Evolutionary conservation across 2,329 filamentous ascomycete species (phyloP), one percentile per base, ranked within the genome.

Genomic region (Aspergillus fumigatus): DNA sequence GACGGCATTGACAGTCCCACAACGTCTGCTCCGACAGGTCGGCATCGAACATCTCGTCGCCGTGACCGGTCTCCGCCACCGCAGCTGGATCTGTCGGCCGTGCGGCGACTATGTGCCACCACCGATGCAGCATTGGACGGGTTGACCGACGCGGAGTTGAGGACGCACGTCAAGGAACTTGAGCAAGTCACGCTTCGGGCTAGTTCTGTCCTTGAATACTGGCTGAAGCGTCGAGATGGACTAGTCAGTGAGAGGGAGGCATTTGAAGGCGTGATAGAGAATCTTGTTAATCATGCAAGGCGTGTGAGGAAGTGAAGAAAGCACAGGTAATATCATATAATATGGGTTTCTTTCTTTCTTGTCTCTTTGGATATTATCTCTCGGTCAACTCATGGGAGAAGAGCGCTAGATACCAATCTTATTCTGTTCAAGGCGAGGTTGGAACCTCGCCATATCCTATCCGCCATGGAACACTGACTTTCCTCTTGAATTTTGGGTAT

Each of bases 191-290:
- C 90, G 58, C 80, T 79, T n/a, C 80, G 83, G 23, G 90, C 91
- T 3, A 88, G 87, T 54, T 84, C 90, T 57, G 86, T 92, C 41
- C 78, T 97, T 52, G 89, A 91, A 62, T 96, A 93, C 71, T 97
- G 93, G 93, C 83, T 90, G 65, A 89, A 90, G 77, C 80, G 87
- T 65, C 88, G 89, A 53, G 92, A 96, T 70, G 91, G 92, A 65
- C 90, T 93, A 66, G 78, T 96, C 62, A 90, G 90, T 43, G 93
- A 97, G 70, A 88, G 94, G 65, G 93, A 97, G 71, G 90, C 92
- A 2, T 94, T 97, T 72, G 93, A 97, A 71, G 92, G 91, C 0
- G 93, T 97, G 17, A 97, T 97, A 81, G 93, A 96, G 76, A 97
- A 96, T 73, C 75, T 97, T 62, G 93, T 97, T 47, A 94, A 92